Evolutionary conservation across 257 asterid species (phyloP).

Genomic region (Solanum corneliomulleri): DNA sequence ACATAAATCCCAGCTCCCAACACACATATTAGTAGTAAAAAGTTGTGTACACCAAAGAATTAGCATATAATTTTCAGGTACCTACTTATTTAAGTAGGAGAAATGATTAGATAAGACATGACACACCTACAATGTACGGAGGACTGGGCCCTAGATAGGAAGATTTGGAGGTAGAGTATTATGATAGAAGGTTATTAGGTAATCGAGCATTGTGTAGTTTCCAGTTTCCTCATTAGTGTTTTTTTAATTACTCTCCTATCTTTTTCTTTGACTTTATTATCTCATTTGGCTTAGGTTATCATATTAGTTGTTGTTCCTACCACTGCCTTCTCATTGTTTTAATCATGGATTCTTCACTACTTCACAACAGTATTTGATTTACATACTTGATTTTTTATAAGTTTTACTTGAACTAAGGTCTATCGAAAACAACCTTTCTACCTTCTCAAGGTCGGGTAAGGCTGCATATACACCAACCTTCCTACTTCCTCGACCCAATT

Average conservation of each 20-base stretch:
- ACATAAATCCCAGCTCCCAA: not conserved
- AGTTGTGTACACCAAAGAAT: not conserved
- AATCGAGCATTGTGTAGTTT: not conserved
- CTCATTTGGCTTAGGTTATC: not conserved
- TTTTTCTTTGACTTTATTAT: no score
- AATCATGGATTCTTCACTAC: not conserved
- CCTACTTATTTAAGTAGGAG: not conserved
- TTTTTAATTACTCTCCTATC: not conserved
- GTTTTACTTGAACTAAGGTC: not conserved
- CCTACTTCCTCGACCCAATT: not conserved
- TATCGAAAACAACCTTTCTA: not conserved
- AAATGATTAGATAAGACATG: not conserved
- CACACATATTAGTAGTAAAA: not conserved
- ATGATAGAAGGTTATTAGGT: not conserved
- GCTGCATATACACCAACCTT: not conserved
- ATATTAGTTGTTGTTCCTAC: not conserved
- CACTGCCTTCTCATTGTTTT: not conserved
- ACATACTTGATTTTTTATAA: not conserved
- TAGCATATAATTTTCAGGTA: not conserved
- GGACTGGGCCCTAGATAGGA: not conserved
- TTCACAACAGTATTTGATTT: not conserved
- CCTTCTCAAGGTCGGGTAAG: not conserved
- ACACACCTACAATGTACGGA: not conserved
- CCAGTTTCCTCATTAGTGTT: not conserved
- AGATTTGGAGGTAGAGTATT: not conserved